Evolutionary conservation across 225 moss, liverwort and hornwort species (phyloP), one percentile per base, ranked within the genome.

Genomic region (Polytrichum commune): DNA sequence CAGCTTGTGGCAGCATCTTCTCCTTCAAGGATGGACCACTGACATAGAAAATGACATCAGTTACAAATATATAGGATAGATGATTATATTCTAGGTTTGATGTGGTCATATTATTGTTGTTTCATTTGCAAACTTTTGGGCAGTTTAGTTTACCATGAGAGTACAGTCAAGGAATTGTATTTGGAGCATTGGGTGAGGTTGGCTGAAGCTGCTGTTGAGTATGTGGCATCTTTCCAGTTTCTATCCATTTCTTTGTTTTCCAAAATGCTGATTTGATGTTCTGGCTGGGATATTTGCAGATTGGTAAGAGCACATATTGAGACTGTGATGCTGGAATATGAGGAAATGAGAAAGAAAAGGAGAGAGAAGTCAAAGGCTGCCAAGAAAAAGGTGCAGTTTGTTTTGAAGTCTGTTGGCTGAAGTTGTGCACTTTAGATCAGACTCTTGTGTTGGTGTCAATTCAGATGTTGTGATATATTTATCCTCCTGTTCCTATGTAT

Each of bases 361-460:
- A 76, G 90, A 64, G 88, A 88, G 60, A 87, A 79, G 71, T 80
- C 80, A 24, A 79, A 79, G 68, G 87, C 85, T 75, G 76, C 87
- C 46, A 88, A 74, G 73, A 90, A 92, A 75, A 82, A 84, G 92
- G 91, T 88, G 69, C 24, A 5, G 13, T 46, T 0, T 46, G 10
- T 46, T 46, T 16, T 13, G 16, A 65, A 46, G 46, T 46, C 46
- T 46, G 33, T 33, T 35, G 35, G 35, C 35, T 35, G 8, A 35
- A 35, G 35, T 35, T 35, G 35, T 35, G 6, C 29, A 8, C 2
- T 8, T 33, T 2, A 8, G 35, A 35, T 35, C 35, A 9, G 46
- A 46, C 46, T 46, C 13, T 13, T 13, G 13, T 6, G n/a, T 62
- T 62, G 13, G 13, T 46, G 46, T 46, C 13, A 46, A 46, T 46